A percentile compares a stretch with the other conserved stretches of the same genome.
These are phyloP conservation scores for Metroxylon sagu DNA, from an alignment of 176 grass and related monocot species.

Conservation along the genomic window DNA sequence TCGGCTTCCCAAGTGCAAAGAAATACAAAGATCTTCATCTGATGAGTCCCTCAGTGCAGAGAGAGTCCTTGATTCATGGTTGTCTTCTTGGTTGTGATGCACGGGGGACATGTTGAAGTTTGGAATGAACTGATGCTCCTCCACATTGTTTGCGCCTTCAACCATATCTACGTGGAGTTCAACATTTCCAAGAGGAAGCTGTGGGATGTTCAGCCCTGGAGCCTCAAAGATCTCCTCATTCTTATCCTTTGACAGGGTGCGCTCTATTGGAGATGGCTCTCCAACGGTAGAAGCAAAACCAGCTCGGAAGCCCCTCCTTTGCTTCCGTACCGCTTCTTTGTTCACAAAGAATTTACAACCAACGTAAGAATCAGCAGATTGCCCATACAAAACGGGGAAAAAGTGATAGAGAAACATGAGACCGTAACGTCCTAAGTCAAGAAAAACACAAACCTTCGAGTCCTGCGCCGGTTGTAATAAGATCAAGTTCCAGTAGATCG, in stretches of 20 bases:
- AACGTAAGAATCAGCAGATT: background rate
- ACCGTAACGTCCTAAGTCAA: too few species aligned
- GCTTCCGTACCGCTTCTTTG: constrained; percentile 76
- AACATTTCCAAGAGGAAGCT: constrained; percentile 32
- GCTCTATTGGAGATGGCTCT: constrained; percentile 37
- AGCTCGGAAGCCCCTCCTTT: constrained; percentile 44
- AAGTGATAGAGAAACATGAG: too few species aligned
- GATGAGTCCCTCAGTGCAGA: constrained; percentile 49
- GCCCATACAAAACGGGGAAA: background rate
- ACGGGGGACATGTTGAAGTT: constrained; percentile 53
- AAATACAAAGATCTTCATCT: constrained; percentile 71
- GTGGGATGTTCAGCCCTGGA: constrained; percentile 53
- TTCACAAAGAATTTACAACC: background rate
- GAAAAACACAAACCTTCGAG: constrained; percentile 43
- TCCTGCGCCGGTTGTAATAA: constrained; percentile 61
- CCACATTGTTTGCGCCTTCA: constrained; percentile 36
- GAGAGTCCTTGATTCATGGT: constrained; percentile 26
- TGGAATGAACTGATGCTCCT: constrained; percentile 90
- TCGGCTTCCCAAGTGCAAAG: constrained; percentile 66
- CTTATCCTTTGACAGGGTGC: constrained; percentile 32
- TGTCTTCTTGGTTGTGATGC: constrained; percentile 26
- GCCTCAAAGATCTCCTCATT: constrained; percentile 58
- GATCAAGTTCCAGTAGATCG: constrained; percentile 82
- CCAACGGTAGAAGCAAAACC: constrained; percentile 42
- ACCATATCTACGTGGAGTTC: constrained; percentile 35